phyloP scores from a whole-genome alignment of 2,329 filamentous ascomycete species.

The Sodiomyces alkalinus region DNA sequence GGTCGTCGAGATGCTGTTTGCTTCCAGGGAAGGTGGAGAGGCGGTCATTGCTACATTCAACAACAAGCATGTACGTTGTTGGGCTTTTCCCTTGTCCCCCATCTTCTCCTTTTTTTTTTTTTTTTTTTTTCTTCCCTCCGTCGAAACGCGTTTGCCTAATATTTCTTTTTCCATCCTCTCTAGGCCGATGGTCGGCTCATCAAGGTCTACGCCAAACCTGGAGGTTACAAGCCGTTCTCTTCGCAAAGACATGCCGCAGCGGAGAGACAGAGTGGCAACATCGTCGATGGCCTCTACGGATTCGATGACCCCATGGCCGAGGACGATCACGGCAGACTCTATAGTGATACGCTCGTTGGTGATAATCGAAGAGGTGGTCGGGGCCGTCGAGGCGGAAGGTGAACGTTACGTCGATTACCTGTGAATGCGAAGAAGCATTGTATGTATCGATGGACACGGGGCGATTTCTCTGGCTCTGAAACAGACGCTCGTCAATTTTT shows the following conservation, averaged over 20 bases:
- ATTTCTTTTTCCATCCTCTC: neutral
- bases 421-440: too few relatives aligned
- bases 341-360: slow-evolving; percentile 32
- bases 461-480: too few relatives aligned
- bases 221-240: slow-evolving; percentile 18
- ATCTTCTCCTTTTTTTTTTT: neutral
- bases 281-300: slow-evolving; percentile 38
- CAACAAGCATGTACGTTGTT: slow-evolving; percentile 52
- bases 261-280: slow-evolving; percentile 14
- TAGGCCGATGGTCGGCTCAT: slow-evolving; percentile 62
- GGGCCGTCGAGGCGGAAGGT: slow-evolving; percentile 2
- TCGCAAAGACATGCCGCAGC: slow-evolving; percentile 15
- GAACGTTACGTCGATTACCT: slow-evolving; percentile 1
- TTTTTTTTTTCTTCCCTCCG: neutral
- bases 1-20: slow-evolving; percentile 64
- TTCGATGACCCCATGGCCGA: slow-evolving; percentile 33
- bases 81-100: neutral
- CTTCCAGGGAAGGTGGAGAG: slow-evolving; percentile 57
- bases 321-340: slow-evolving; percentile 24
- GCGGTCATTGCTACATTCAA: slow-evolving; percentile 63
- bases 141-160: neutral
- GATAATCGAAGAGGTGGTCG: slow-evolving; percentile 10
- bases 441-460: too few relatives aligned
- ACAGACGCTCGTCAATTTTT: too few relatives aligned
- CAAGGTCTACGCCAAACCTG: slow-evolving; percentile 55